phyloP scores from a whole-genome alignment of 257 asterid species.

The Knoxia roxburghii region DNA sequence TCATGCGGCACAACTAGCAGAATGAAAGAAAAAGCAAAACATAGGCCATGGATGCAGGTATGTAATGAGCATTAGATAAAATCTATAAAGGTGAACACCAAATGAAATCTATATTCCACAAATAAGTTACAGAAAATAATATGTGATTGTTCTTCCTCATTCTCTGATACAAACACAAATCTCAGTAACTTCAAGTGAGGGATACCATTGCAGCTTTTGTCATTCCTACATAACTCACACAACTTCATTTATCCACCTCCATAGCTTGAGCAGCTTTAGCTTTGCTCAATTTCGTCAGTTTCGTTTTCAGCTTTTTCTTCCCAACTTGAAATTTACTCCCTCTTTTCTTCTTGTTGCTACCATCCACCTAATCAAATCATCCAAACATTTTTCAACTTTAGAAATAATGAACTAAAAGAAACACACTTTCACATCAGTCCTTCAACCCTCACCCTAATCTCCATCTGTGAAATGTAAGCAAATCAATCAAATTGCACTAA shows the following conservation, averaged over 20 bases:
- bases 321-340: slow-evolving; percentile 83
- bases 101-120: background rate
- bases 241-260: slow-evolving; percentile 78
- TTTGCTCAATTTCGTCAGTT: slow-evolving; percentile 77
- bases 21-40: background rate
- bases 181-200: background rate
- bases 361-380: slow-evolving; percentile 64
- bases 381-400: slow-evolving; percentile 15
- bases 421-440: background rate
- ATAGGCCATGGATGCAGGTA: background rate
- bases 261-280: slow-evolving; percentile 99
- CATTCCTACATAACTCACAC: background rate
- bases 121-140: background rate
- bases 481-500: background rate
- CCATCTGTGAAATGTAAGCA: background rate
- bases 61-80: background rate
- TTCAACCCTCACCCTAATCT: background rate
- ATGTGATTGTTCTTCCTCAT: background rate
- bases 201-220: background rate
- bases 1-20: background rate
- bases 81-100: background rate
- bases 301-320: slow-evolving; percentile 83
- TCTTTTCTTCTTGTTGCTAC: slow-evolving; percentile 68
- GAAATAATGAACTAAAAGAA: background rate
- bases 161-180: background rate